Conservation (phyloP, 257 asterid species). For the Gentiana dahurica region DNA sequence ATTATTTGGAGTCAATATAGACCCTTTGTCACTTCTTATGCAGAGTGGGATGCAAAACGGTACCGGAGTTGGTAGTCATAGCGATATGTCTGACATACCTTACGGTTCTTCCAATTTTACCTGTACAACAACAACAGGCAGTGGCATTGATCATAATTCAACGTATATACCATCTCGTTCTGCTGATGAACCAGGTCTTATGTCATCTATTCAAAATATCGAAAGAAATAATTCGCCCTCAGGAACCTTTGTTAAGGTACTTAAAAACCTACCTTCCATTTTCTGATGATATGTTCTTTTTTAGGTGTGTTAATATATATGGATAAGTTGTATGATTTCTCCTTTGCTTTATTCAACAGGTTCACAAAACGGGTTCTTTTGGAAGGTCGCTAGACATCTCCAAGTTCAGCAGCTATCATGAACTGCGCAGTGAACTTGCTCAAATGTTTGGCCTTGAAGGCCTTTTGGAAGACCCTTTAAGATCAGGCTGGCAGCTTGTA, state of each 20-base stretch:
- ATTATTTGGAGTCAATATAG: conserved; percentile 48
- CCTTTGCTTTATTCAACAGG: conserved; percentile 24
- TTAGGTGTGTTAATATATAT: background rate
- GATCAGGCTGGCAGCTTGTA: conserved; percentile 99
- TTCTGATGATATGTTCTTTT: background rate
- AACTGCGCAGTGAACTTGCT: conserved; percentile 69
- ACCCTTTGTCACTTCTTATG: conserved; percentile 40
- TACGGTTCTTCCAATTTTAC: conserved; percentile 47
- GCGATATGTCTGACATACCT: conserved; percentile 27
- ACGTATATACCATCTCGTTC: conserved; percentile 31
- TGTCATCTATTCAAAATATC: conserved; percentile 28
- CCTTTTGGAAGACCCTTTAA: conserved; percentile 70
- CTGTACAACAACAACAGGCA: conserved; percentile 33
- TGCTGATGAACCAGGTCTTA: conserved; percentile 39
- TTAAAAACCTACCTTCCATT: background rate
- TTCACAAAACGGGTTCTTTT: conserved; percentile 55
- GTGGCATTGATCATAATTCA: conserved; percentile 32
- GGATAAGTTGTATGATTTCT: background rate
- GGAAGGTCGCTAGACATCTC: conserved; percentile 72
- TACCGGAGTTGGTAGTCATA: conserved; percentile 37
- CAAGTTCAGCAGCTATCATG: conserved; percentile 71
- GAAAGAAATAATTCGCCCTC: conserved; percentile 34
- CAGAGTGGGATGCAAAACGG: conserved; percentile 38
- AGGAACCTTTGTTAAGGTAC: conserved; percentile 62
- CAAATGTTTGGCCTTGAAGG: conserved; percentile 78